phyloP scores from a whole-genome alignment of 495 filamentous ascomycete genomes.

The Jackrogersella multiformis region DNA sequence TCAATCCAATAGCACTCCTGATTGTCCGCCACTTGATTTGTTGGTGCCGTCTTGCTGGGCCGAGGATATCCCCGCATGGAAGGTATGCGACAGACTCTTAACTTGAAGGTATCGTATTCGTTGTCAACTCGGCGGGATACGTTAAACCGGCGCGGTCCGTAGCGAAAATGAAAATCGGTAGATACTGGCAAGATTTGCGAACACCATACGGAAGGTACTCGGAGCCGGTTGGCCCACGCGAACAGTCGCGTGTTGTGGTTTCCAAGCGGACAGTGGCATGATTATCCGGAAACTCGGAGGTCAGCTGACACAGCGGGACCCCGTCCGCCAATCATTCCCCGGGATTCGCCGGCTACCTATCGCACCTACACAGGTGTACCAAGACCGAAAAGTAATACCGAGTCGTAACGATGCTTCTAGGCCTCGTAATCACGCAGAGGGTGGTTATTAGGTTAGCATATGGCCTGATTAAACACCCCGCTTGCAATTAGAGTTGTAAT shows the following conservation, averaged over 20 bases:
- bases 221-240: conserved; percentile 26
- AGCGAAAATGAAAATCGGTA: conserved; percentile 1
- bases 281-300: conserved; percentile 28
- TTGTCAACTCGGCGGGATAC: neutral
- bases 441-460: neutral
- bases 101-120: neutral
- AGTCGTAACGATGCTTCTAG: conserved; percentile 17
- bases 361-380: too few relatives aligned
- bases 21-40: conserved; percentile 16
- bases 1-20: neutral
- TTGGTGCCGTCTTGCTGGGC: conserved; percentile 19
- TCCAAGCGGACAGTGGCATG: conserved; percentile 28
- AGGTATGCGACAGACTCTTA: neutral
- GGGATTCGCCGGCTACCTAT: conserved; percentile 38
- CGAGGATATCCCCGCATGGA: neutral
- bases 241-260: conserved; percentile 31
- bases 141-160: conserved; percentile 15
- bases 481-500: neutral
- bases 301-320: conserved; percentile 33
- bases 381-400: conserved; percentile 5
- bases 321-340: conserved; percentile 33
- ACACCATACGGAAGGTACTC: conserved; percentile 23
- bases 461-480: neutral
- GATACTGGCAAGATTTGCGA: conserved; percentile 1
- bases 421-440: conserved; percentile 8